Percentiles rank a stretch among this genome's conserved stretches.
Conservation (phyloP, 2,329 filamentous ascomycete genomes). For the Diplocarpon mali region DNA sequence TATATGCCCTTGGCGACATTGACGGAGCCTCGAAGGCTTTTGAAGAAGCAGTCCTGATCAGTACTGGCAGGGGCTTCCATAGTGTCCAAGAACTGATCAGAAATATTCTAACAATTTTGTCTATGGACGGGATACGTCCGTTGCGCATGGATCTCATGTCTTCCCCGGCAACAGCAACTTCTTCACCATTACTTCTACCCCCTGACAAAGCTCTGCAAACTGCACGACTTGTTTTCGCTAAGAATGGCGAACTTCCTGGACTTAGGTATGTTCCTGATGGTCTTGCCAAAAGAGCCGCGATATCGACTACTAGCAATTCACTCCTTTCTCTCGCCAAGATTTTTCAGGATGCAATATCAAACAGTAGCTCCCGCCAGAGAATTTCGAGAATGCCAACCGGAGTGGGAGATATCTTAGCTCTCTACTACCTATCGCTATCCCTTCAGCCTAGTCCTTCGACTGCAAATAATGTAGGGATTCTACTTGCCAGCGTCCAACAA, state of each 20-base stretch:
- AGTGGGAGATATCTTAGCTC: slow-evolving; percentile 81
- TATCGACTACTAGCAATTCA: slow-evolving; percentile 92
- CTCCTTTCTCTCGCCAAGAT: slow-evolving; percentile 93
- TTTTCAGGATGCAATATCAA: slow-evolving; percentile 91
- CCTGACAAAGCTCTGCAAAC: slow-evolving; percentile 78
- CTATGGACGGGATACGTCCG: slow-evolving; percentile 34
- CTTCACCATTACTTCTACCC: slow-evolving; percentile 59
- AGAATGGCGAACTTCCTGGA: slow-evolving; percentile 68
- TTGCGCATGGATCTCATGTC: slow-evolving; percentile 20
- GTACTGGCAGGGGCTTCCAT: slow-evolving; percentile 57
- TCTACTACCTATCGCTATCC: slow-evolving; percentile 92
- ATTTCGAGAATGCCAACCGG: slow-evolving; percentile 55
- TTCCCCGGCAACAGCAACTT: slow-evolving; percentile 1
- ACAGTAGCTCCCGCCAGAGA: slow-evolving; percentile 31
- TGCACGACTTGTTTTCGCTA: slow-evolving; percentile 69
- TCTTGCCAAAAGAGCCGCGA: slow-evolving; percentile 62
- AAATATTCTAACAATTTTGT: slow-evolving; percentile 62
- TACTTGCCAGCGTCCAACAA: slow-evolving; percentile 90
- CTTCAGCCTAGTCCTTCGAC: slow-evolving; percentile 94
- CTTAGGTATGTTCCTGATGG: slow-evolving; percentile 61
- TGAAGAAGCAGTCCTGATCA: slow-evolving; percentile 88
- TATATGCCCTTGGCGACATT: slow-evolving; percentile 82
- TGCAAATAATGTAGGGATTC: slow-evolving; percentile 93
- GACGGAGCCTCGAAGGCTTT: slow-evolving; percentile 75
- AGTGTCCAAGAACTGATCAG: slow-evolving; percentile 71